A percentile compares a stretch with the other conserved stretches of the same genome.
phyloP scores from a whole-genome alignment of 192 early-diverging fungal species.

The Umbelopsis sp. region DNA sequence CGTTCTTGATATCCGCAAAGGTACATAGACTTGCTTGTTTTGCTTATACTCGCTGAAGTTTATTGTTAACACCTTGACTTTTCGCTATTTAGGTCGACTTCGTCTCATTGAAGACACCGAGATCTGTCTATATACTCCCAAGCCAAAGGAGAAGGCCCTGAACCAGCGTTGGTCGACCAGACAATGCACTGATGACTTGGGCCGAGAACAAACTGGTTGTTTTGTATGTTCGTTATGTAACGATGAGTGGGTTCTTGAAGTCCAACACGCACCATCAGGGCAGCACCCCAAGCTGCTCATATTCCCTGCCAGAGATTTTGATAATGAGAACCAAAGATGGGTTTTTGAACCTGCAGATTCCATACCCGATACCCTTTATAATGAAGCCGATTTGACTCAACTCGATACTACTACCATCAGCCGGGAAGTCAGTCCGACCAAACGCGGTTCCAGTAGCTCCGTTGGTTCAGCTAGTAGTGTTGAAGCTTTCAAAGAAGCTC shows the following conservation, averaged over 20 bases:
- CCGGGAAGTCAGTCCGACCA: conserved; percentile 4
- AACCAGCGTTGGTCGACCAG: conserved; percentile 38
- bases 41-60: background rate
- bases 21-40: conserved; percentile 8
- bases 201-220: conserved; percentile 25
- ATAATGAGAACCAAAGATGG: conserved; percentile 39
- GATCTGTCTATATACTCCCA: conserved; percentile 34
- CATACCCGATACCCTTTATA: background rate
- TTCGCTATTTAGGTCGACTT: conserved; percentile 34
- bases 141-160: conserved; percentile 29
- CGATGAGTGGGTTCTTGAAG: conserved; percentile 40
- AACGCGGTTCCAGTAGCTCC: conserved; percentile 13
- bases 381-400: background rate
- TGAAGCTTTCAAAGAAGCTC: conserved; percentile 35
- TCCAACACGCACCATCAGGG: conserved; percentile 11
- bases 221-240: conserved; percentile 32
- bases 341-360: conserved; percentile 25
- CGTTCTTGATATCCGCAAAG: conserved; percentile 43
- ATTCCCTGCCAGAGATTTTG: conserved; percentile 32
- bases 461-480: conserved; percentile 12
- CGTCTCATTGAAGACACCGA: conserved; percentile 46
- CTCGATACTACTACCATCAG: background rate
- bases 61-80: conserved; percentile 1
- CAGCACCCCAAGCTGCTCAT: conserved; percentile 27
- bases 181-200: conserved; percentile 22